Base-by-base conservation (phyloP, 352 stramenopile species). In the Plasmopara muralis region DNA sequence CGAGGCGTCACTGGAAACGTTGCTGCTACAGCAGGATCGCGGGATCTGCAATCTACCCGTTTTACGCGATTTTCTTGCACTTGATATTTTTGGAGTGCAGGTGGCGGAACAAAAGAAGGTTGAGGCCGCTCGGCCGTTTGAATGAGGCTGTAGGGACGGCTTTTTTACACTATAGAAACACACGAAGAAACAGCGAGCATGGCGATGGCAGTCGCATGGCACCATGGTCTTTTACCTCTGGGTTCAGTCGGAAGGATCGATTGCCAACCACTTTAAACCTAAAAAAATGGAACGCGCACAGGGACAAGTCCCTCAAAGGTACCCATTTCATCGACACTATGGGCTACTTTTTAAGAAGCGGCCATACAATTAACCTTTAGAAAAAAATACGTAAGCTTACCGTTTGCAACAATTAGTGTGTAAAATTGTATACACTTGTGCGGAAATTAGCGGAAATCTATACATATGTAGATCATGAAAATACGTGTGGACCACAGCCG, bases 11-110 rank as follows among this genome's bases (percentile, higher is more conserved):
- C 48, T 92, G 37, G 65, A 83, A 47, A 62, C 50, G 15, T 51
- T 92, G 43, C 57, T 89, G 15, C 44, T 75, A 34, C 62, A 79
- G 14, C 39, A 57, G 16, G 50, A 66, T 5, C 56, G 69, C n/a
- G 42, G 41, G 28, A 64, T 83, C 15, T 83, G 66, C 40, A 72
- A 72, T 9, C 50, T 79, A 18, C 66, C 75, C 5, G 35, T 77
- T 13, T 44, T 92, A 33, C 76, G 81, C 28, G 74, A 88, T 54
- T 92, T 92, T 65, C 70, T 92, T 37, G 74, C 87, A 73, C 73
- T 92, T 40, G 81, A 92, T 53, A 72, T 89, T 31, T 88, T 89
- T 57, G 77, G 72, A 15, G 68, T 72, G 13, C 76, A 89, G 40
- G 67, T 89, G 34, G 70, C 77, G 6, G 76, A 86, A 46, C 62